A percentile compares a stretch with the other conserved stretches of the same genome.
Evolutionary conservation across 1,284 basidiomycete genomes (phyloP).

Genomic region (Ceratorhiza oryzae-sativae): DNA sequence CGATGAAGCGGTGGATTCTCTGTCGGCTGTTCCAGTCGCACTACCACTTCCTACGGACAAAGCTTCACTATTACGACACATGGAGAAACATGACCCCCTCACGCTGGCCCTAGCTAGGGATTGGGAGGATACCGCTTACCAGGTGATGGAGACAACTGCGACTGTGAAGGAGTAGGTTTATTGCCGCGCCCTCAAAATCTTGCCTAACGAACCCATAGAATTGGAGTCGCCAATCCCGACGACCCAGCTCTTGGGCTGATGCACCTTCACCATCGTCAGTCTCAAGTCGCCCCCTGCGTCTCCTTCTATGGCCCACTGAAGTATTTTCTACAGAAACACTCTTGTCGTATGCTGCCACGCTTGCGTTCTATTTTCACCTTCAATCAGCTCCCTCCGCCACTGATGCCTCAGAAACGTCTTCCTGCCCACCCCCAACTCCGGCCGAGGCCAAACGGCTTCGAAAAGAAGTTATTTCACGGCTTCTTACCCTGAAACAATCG

Average conservation of each 20-base stretch:
- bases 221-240: constrained; percentile 59
- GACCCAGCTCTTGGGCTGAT: constrained; percentile 66
- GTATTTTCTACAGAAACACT: constrained; percentile 70
- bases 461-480: constrained; percentile 78
- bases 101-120: constrained; percentile 61
- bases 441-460: constrained; percentile 45
- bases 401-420: constrained; percentile 45
- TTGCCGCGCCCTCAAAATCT: constrained; percentile 4
- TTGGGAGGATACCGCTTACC: constrained; percentile 57
- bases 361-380: constrained; percentile 93
- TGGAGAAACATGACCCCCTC: constrained; percentile 84
- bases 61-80: constrained; percentile 69
- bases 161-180: constrained; percentile 65
- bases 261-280: constrained; percentile 79
- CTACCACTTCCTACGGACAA: constrained; percentile 57
- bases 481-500: constrained; percentile 86
- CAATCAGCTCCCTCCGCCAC: constrained; percentile 72
- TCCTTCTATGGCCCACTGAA: constrained; percentile 6
- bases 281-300: background rate
- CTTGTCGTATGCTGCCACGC: constrained; percentile 86
- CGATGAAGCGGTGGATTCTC: constrained; percentile 53
- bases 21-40: constrained; percentile 16
- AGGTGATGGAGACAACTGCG: constrained; percentile 61
- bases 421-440: background rate
- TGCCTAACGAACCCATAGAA: constrained; percentile 51